Evolutionary conservation across 192 early-diverging fungal genomes (phyloP).

Genomic region (Martensiomyces pterosporus): DNA sequence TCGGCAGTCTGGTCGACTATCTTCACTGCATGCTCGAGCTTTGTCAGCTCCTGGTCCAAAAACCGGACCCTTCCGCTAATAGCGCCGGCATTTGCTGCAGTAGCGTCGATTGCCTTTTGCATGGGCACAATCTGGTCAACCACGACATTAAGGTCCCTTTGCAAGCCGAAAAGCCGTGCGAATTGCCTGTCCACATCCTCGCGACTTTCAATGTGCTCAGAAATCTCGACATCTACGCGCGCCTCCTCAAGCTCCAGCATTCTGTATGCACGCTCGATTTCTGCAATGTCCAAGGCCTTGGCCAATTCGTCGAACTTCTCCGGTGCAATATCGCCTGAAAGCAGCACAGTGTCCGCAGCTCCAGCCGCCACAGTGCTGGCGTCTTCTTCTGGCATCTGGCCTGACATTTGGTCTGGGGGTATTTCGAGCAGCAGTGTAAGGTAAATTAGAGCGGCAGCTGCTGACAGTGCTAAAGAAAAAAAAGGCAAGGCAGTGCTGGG

Average conservation of each 20-base stretch:
- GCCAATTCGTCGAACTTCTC: conserved; percentile 14
- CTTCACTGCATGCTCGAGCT: conserved; percentile 63
- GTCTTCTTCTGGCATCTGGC: too few species aligned
- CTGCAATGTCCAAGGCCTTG: conserved; percentile 11
- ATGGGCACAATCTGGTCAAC: conserved; percentile 16
- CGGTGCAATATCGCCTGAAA: conserved; percentile 15
- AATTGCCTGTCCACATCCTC: conserved; percentile 11
- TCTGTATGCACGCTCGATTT: conserved; percentile 33
- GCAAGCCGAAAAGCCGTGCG: conserved; percentile 15
- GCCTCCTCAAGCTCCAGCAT: conserved; percentile 46
- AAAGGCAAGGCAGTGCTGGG: not conserved
- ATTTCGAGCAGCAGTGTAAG: too few species aligned
- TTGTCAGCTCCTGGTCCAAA: conserved; percentile 75
- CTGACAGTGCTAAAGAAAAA: not conserved
- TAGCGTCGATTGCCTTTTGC: conserved; percentile 30
- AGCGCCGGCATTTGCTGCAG: conserved; percentile 65
- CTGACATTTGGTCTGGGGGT: too few species aligned
- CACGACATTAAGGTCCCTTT: conserved; percentile 2
- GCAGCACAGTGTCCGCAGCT: too few species aligned
- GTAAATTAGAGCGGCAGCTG: too few species aligned
- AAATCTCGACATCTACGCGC: conserved; percentile 42
- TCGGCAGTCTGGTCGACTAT: conserved; percentile 67
- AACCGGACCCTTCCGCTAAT: conserved; percentile 83
- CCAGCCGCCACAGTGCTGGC: too few species aligned
- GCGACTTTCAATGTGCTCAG: conserved; percentile 21